These are phyloP conservation scores for Benincasa hispida DNA, from an alignment of 306 rosid species.

Conservation along the genomic window DNA sequence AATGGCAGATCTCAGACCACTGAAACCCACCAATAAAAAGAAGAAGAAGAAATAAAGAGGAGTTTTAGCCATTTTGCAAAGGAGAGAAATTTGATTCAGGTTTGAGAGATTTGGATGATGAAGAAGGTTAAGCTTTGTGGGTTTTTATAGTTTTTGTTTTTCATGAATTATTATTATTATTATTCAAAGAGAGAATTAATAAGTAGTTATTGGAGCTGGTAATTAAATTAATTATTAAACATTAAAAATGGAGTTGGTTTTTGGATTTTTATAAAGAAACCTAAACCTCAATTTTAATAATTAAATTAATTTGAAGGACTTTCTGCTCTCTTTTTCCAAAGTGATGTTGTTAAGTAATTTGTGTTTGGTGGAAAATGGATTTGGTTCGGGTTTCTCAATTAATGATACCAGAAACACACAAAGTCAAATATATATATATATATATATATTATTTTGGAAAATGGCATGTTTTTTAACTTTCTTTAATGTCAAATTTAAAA, in stretches of 20 bases:
- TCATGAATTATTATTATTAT: not conserved
- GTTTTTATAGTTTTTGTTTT: not conserved
- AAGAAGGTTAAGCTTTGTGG: not conserved
- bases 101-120: not conserved
- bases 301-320: not conserved
- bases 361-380: not conserved
- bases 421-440: no score
- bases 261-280: not conserved
- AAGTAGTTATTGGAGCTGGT: not conserved
- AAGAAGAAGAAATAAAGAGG: conserved; percentile 4
- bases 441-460: no score
- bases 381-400: not conserved
- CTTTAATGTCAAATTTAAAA: no score
- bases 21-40: conserved; percentile 19
- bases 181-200: not conserved
- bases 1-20: conserved; percentile 11
- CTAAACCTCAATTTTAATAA: not conserved
- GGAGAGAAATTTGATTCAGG: not conserved
- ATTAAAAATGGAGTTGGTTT: not conserved
- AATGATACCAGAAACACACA: not conserved
- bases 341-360: no score
- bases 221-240: not conserved
- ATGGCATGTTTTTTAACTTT: no score
- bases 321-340: not conserved
- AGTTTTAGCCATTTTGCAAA: conserved; percentile 16